Conservation (phyloP, 2,329 filamentous ascomycete species). For the Volutella citrinella region DNA sequence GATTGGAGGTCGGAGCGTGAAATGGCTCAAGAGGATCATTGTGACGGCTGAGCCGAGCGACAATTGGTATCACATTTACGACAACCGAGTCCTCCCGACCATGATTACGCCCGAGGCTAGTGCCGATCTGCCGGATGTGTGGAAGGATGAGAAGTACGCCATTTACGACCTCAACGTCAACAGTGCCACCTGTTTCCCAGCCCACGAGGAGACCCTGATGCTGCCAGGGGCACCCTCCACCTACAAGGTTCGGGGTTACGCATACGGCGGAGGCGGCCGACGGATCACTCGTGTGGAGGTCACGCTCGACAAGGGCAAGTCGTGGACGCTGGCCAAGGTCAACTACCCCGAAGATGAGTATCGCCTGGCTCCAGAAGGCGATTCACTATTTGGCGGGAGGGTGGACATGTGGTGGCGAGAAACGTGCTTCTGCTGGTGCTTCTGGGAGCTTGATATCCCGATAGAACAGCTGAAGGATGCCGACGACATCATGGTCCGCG, state of each 20-base stretch:
- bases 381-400: conserved; percentile 69
- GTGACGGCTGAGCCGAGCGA: conserved; percentile 77
- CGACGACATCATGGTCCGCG: conserved; percentile 74
- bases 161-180: conserved; percentile 92
- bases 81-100: conserved; percentile 86
- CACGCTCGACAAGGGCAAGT: conserved; percentile 76
- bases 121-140: conserved; percentile 69
- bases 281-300: conserved; percentile 80
- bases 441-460: conserved; percentile 74
- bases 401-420: conserved; percentile 82
- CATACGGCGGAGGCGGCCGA: conserved; percentile 84
- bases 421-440: conserved; percentile 85
- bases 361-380: conserved; percentile 55
- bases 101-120: conserved; percentile 81
- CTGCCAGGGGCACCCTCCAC: conserved; percentile 44
- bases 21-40: conserved; percentile 83
- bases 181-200: conserved; percentile 75
- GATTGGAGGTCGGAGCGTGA: conserved; percentile 88
- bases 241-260: conserved; percentile 76
- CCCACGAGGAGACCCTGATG: conserved; percentile 67
- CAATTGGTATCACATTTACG: conserved; percentile 95
- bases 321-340: conserved; percentile 75
- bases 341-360: conserved; percentile 86
- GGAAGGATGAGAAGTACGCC: conserved; percentile 86
- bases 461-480: conserved; percentile 59